These are phyloP conservation scores for Gaeumannomyces sp. DNA, from an alignment of 2,329 filamentous ascomycete species.

Conservation along the genomic window DNA sequence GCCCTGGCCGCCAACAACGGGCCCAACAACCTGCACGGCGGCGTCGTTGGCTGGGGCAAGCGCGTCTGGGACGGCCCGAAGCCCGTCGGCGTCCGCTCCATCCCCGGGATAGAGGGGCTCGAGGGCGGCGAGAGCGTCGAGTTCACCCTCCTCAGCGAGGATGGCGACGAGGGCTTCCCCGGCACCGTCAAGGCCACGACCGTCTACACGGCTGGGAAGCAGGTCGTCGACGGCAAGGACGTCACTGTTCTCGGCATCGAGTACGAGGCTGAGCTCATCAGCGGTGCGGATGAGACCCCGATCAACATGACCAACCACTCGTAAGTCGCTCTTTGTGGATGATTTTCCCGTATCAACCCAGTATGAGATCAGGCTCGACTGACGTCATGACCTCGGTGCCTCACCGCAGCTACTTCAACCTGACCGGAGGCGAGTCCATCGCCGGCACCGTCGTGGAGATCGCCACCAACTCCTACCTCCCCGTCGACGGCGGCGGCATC, in stretches of 20 bases:
- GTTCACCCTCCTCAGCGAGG: constrained; percentile 61
- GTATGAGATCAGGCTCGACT: neutral
- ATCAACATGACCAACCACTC: constrained; percentile 96
- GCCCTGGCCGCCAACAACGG: constrained; percentile 69
- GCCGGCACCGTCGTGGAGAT: constrained; percentile 62
- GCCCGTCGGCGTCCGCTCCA: constrained; percentile 43
- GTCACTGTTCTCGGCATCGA: constrained; percentile 75
- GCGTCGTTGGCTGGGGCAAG: constrained; percentile 73
- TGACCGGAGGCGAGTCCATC: constrained; percentile 45
- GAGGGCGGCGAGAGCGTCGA: constrained; percentile 60
- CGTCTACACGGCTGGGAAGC: constrained; percentile 70
- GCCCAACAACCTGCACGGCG: constrained; percentile 69
- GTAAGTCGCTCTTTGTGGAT: constrained; percentile 37
- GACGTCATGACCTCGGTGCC: neutral
- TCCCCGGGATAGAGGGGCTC: constrained; percentile 44
- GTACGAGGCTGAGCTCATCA: constrained; percentile 79
- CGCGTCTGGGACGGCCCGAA: constrained; percentile 67
- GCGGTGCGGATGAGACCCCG: constrained; percentile 77
- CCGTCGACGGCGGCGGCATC: constrained; percentile 66
- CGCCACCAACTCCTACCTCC: constrained; percentile 58
- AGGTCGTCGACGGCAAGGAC: constrained; percentile 51
- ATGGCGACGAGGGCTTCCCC: constrained; percentile 87
- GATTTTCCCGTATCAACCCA: neutral
- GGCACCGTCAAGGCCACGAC: constrained; percentile 74
- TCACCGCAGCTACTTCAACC: constrained; percentile 58